Evolutionary conservation across 2,329 filamentous ascomycete genomes (phyloP).

Genomic region (Xylaria sp.): DNA sequence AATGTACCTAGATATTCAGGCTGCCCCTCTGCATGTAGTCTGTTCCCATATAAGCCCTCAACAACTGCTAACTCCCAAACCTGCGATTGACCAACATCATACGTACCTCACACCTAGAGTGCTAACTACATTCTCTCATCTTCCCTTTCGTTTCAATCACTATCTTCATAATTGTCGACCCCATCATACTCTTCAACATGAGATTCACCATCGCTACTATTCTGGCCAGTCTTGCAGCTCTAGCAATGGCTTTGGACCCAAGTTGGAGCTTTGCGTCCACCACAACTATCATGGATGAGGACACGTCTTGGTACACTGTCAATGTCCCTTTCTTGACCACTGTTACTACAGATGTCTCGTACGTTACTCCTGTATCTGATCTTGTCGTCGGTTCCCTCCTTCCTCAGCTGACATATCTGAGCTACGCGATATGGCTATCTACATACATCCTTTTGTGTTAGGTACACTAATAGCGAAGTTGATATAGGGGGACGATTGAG

Average conservation of each 20-base stretch:
- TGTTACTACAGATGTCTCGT: constrained; percentile 25
- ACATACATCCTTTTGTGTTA: too few relatives aligned
- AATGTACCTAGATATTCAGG: not conserved
- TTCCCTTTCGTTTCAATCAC: not conserved
- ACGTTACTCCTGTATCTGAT: not conserved
- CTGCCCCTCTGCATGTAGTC: not conserved
- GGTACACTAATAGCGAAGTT: constrained; percentile 10
- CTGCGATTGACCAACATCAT: not conserved
- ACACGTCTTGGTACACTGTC: constrained; percentile 23
- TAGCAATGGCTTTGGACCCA: not conserved
- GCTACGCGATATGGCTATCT: not conserved
- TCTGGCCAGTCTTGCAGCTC: constrained; percentile 15
- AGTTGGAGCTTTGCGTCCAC: constrained; percentile 32
- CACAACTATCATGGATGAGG: constrained; percentile 7
- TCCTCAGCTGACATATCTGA: not conserved
- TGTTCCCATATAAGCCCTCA: not conserved
- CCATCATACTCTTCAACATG: constrained; percentile 4
- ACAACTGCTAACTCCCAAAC: not conserved
- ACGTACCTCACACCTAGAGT: not conserved
- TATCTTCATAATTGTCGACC: not conserved
- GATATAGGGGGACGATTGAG: constrained; percentile 22
- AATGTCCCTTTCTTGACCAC: constrained; percentile 24
- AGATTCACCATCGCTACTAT: not conserved
- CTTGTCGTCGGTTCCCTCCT: not conserved
- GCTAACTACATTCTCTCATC: not conserved